These are phyloP conservation scores for Candida coquimbonensis DNA, from an alignment of 805 yeast genomes.

Conservation along the genomic window DNA sequence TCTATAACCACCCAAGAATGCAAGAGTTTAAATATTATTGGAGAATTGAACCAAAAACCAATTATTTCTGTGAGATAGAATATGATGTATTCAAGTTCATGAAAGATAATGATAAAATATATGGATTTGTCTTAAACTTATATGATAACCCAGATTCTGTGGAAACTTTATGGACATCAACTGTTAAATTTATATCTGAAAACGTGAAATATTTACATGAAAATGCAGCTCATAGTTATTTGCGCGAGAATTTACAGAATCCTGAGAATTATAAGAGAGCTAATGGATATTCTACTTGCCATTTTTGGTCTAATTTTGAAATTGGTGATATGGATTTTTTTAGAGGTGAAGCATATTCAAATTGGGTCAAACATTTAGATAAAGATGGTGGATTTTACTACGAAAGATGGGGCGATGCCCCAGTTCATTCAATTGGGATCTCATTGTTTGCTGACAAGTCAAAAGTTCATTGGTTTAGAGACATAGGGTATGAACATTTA, in stretches of 20 bases:
- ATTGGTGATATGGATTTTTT: constrained; percentile 79
- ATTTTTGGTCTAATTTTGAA: constrained; percentile 89
- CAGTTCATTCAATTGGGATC: constrained; percentile 75
- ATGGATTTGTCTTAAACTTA: constrained; percentile 65
- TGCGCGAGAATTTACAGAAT: constrained; percentile 49
- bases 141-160: constrained; percentile 68
- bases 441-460: constrained; percentile 62
- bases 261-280: constrained; percentile 38
- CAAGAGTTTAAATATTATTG: constrained; percentile 63
- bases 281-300: constrained; percentile 55
- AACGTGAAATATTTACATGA: constrained; percentile 53
- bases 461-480: constrained; percentile 80
- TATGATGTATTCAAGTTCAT: constrained; percentile 75
- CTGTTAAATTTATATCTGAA: constrained; percentile 47
- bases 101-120: constrained; percentile 58
- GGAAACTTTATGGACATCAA: constrained; percentile 59
- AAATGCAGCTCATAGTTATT: constrained; percentile 57
- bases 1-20: constrained; percentile 58
- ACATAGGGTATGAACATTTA: constrained; percentile 68
- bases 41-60: constrained; percentile 74
- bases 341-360: constrained; percentile 57
- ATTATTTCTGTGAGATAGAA: constrained; percentile 58
- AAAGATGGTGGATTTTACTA: constrained; percentile 75
- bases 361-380: constrained; percentile 61
- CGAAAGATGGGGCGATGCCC: constrained; percentile 94